These are phyloP conservation scores for Neotropicomus parvogracilis DNA, from an alignment of 1,284 basidiomycete genomes.

Conservation along the genomic window DNA sequence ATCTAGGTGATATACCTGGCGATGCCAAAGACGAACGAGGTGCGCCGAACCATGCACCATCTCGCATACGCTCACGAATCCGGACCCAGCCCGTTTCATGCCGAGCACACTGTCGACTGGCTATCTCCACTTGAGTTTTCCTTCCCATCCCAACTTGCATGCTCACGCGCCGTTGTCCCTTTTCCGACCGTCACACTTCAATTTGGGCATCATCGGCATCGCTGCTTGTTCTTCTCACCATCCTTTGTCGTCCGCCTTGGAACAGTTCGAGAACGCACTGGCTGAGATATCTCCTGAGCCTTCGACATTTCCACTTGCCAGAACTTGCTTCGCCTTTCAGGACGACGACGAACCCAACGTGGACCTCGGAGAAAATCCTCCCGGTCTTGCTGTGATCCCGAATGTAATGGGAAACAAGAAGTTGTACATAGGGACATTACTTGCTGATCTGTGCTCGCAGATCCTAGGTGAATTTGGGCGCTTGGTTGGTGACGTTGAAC, in stretches of 20 bases:
- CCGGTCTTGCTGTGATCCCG: slow-evolving; percentile 71
- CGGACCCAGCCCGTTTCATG: slow-evolving; percentile 68
- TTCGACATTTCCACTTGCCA: slow-evolving; percentile 71
- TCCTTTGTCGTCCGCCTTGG: slow-evolving; percentile 56
- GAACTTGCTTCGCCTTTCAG: slow-evolving; percentile 76
- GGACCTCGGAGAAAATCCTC: slow-evolving; percentile 54
- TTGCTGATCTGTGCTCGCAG: slow-evolving; percentile 83
- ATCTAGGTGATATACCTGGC: slow-evolving; percentile 75
- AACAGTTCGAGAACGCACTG: slow-evolving; percentile 59
- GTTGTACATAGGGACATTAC: slow-evolving; percentile 78
- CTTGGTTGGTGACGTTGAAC: slow-evolving; percentile 48
- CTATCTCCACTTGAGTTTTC: slow-evolving; percentile 67
- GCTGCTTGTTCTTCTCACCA: slow-evolving; percentile 60
- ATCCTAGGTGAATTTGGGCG: slow-evolving; percentile 80
- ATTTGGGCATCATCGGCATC: slow-evolving; percentile 76
- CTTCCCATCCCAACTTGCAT: slow-evolving; percentile 63
- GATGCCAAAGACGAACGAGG: slow-evolving; percentile 76
- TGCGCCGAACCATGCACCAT: slow-evolving; percentile 31
- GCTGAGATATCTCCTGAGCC: slow-evolving; percentile 61
- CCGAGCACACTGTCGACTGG: slow-evolving; percentile 74
- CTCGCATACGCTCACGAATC: slow-evolving; percentile 4
- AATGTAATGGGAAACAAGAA: slow-evolving; percentile 77
- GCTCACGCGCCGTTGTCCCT: slow-evolving; percentile 58
- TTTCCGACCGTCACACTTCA: slow-evolving; percentile 74
- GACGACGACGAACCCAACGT: slow-evolving; percentile 59